Evolutionary conservation across 805 yeast species (phyloP).

Genomic region (Cyberlindnera mississippiensis): DNA sequence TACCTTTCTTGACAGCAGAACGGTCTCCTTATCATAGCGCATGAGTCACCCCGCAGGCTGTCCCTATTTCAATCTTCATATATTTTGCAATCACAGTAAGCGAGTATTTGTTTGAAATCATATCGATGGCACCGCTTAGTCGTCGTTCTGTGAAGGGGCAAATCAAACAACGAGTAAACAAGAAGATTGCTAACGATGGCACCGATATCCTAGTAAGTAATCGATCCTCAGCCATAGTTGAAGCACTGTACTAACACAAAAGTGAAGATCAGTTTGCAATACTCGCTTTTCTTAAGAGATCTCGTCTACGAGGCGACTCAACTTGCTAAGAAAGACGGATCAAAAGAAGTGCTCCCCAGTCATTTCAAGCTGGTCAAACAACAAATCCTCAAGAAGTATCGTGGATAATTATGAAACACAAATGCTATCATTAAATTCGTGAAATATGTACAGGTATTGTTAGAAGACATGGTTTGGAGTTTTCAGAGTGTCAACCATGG

Average conservation of each 20-base stretch:
- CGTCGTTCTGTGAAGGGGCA: constrained; percentile 20
- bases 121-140: constrained; percentile 17
- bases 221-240: not conserved
- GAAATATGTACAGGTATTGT: constrained; percentile 15
- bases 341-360: constrained; percentile 38
- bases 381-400: constrained; percentile 32
- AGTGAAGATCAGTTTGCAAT: constrained; percentile 38
- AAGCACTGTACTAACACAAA: not conserved
- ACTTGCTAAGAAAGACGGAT: constrained; percentile 37
- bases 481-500: constrained; percentile 45
- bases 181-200: constrained; percentile 34
- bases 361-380: constrained; percentile 37
- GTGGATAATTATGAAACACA: constrained; percentile 26
- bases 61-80: not conserved
- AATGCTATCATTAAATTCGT: not conserved
- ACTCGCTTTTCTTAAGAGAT: constrained; percentile 41
- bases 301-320: constrained; percentile 36
- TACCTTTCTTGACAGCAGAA: not conserved
- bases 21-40: no score
- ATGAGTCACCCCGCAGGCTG: no score
- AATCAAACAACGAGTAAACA: constrained; percentile 23
- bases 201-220: constrained; percentile 35
- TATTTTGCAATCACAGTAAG: not conserved
- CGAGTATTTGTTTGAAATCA: no score
- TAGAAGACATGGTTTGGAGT: constrained; percentile 33